phyloP scores from a whole-genome alignment of 768 basidiomycete species.

The Russula lepida region DNA sequence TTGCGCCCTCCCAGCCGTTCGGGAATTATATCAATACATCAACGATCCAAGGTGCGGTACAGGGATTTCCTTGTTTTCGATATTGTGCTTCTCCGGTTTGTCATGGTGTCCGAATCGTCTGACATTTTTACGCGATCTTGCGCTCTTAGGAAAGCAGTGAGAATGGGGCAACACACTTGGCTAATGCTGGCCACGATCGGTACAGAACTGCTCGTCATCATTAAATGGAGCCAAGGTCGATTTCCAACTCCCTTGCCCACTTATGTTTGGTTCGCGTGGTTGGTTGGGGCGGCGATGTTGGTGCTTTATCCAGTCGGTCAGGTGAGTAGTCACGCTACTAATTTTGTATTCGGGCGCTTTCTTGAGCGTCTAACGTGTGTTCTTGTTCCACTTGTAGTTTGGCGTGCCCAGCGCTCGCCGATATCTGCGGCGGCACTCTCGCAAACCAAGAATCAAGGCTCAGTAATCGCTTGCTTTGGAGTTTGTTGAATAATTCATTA shows the following conservation, averaged over 20 bases:
- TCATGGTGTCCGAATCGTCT: slow-evolving; percentile 5
- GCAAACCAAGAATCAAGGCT: slow-evolving; percentile 12
- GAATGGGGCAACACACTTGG: slow-evolving; percentile 90
- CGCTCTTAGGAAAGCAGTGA: slow-evolving; percentile 54
- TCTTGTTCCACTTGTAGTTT: slow-evolving; percentile 20
- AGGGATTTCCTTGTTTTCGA: background rate
- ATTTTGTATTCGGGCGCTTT: slow-evolving; percentile 3
- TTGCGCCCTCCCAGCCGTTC: slow-evolving; percentile 78
- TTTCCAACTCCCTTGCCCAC: slow-evolving; percentile 57
- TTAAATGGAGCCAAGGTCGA: slow-evolving; percentile 74
- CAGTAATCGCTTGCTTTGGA: slow-evolving; percentile 8
- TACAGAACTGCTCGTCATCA: slow-evolving; percentile 72
- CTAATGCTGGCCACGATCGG: slow-evolving; percentile 75
- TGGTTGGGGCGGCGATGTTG: slow-evolving; percentile 47
- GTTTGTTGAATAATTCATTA: background rate
- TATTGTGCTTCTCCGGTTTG: slow-evolving; percentile 1
- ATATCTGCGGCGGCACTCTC: slow-evolving; percentile 13
- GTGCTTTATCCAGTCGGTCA: slow-evolving; percentile 60
- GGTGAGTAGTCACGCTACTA: slow-evolving; percentile 35
- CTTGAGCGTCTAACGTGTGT: slow-evolving; percentile 1
- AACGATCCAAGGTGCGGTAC: slow-evolving; percentile 64
- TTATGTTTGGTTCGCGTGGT: slow-evolving; percentile 59
- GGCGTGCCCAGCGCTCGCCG: slow-evolving; percentile 20
- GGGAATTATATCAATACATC: slow-evolving; percentile 78
- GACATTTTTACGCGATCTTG: slow-evolving; percentile 17